Conservation (phyloP, 257 asterid genomes). For the Euphrasia confusa region DNA sequence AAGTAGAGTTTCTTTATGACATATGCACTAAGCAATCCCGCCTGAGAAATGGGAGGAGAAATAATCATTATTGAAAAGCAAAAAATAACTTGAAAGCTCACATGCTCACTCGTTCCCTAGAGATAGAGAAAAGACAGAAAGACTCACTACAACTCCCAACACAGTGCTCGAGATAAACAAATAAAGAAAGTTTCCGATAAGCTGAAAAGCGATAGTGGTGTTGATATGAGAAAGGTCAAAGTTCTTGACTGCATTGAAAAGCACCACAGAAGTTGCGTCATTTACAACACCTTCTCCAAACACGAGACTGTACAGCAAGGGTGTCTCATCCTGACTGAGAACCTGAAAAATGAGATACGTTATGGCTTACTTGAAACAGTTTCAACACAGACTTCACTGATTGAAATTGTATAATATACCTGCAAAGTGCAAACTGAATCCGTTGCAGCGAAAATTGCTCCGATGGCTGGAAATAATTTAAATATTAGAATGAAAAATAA, state of each 20-base stretch:
- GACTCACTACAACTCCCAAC: conserved; percentile 78
- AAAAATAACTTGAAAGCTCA: conserved; percentile 21
- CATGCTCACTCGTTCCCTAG: conserved; percentile 3
- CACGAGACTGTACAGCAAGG: conserved; percentile 90
- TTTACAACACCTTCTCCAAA: conserved; percentile 99
- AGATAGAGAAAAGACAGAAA: conserved; percentile 14
- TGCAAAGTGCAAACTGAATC: conserved; percentile 99
- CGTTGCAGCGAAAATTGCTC: conserved; percentile 96
- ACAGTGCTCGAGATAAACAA: conserved; percentile 69
- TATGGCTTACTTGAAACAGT: conserved; percentile 17
- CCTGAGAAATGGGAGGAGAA: conserved; percentile 40
- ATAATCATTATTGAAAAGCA: conserved; percentile 16
- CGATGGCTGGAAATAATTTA: conserved; percentile 58
- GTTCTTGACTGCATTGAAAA: conserved; percentile 92
- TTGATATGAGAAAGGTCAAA: conserved; percentile 77
- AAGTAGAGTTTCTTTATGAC: conserved; percentile 85
- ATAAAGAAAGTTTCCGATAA: conserved; percentile 75
- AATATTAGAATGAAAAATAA: conserved; percentile 5
- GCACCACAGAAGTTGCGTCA: conserved; percentile 96
- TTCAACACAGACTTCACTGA: conserved; percentile 16
- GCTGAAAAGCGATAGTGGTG: conserved; percentile 49
- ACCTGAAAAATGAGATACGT: conserved; percentile 48
- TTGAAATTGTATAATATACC: conserved; percentile 35
- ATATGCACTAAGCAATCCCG: conserved; percentile 89
- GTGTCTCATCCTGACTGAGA: conserved; percentile 96